These are phyloP conservation scores for Hypomontagnella monticulosa DNA, from an alignment of 495 filamentous ascomycete species.

Conservation along the genomic window DNA sequence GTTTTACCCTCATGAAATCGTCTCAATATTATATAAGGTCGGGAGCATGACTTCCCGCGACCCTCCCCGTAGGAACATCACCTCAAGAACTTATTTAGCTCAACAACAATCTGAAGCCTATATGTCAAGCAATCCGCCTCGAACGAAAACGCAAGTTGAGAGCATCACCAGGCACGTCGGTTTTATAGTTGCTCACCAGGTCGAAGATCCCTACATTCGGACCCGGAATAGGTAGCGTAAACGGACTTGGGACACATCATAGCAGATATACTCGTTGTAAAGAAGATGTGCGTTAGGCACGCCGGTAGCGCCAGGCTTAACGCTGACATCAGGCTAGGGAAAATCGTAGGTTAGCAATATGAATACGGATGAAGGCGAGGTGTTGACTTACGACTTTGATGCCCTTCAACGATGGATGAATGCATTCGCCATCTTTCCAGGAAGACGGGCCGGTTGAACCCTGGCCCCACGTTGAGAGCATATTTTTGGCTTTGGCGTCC, in stretches of 20 bases:
- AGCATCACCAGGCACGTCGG: too few relatives aligned
- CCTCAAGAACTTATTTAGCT: too few relatives aligned
- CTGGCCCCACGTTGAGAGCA: constrained; percentile 71
- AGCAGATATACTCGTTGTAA: constrained; percentile 82
- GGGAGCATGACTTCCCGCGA: too few relatives aligned
- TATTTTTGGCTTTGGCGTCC: constrained; percentile 65
- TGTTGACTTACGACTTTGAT: constrained; percentile 64
- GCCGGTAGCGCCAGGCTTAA: constrained; percentile 51
- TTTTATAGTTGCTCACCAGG: background rate
- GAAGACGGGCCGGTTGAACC: constrained; percentile 66
- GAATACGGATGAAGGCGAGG: background rate
- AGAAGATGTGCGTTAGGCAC: constrained; percentile 49
- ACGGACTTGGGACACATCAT: constrained; percentile 80
- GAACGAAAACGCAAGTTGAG: too few relatives aligned
- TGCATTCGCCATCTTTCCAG: constrained; percentile 79
- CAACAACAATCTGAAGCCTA: too few relatives aligned
- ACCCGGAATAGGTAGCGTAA: constrained; percentile 81
- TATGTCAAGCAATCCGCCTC: too few relatives aligned
- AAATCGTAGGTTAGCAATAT: constrained; percentile 26
- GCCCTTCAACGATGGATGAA: constrained; percentile 70
- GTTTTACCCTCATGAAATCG: too few relatives aligned
- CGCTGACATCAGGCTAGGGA: constrained; percentile 57
- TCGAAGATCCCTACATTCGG: constrained; percentile 52
- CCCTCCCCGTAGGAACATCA: too few relatives aligned
- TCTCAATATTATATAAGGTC: too few relatives aligned